Evolutionary conservation across 2,329 filamentous ascomycete genomes (phyloP).

Genomic region (Penicillium sclerotigenum): DNA sequence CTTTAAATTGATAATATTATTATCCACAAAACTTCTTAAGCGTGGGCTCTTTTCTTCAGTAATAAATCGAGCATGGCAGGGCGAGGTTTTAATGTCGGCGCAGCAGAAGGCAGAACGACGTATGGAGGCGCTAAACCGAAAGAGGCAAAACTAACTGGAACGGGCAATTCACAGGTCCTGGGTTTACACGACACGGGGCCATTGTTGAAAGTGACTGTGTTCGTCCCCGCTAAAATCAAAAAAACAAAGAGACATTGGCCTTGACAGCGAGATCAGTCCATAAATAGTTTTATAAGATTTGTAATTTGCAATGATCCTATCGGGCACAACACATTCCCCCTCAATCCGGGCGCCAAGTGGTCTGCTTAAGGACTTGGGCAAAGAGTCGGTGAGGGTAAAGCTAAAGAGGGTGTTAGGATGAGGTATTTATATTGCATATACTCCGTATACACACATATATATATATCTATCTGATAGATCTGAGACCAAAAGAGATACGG

Average conservation of each 20-base stretch:
- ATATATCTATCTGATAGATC: neutral
- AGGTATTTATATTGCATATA: no score
- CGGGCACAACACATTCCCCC: slow-evolving; percentile 13
- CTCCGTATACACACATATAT: no score
- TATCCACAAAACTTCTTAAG: no score
- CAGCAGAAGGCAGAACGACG: no score
- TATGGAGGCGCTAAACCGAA: no score
- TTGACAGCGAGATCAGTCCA: neutral
- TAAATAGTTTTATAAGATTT: neutral
- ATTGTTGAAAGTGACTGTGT: slow-evolving; percentile 17
- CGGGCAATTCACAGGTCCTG: no score
- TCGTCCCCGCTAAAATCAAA: neutral
- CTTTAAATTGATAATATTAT: no score
- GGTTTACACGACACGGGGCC: no score
- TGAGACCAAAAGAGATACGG: neutral
- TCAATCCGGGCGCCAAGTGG: slow-evolving; percentile 7
- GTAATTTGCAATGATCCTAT: slow-evolving; percentile 9
- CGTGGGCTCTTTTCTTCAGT: no score
- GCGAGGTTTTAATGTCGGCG: no score
- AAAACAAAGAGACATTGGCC: neutral
- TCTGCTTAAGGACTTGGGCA: slow-evolving; percentile 1
- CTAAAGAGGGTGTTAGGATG: neutral
- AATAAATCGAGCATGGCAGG: no score
- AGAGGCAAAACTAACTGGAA: no score
- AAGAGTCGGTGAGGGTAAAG: slow-evolving; percentile 4